phyloP scores from a whole-genome alignment of 192 early-diverging fungal genomes.

The Diversispora epigaea region DNA sequence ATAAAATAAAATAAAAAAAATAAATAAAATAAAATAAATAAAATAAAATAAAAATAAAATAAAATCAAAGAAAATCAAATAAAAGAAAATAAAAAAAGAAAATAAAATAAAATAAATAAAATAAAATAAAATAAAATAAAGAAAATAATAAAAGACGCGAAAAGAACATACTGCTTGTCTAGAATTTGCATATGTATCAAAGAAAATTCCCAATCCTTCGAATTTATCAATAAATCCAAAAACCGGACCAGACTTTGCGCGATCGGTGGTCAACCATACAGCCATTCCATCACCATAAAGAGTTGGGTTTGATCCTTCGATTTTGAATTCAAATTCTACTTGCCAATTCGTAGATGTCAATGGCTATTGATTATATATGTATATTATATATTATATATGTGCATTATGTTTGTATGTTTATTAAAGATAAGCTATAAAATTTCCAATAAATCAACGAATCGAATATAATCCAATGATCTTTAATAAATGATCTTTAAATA shows the following conservation, averaged over 20 bases:
- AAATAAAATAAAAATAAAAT: neutral
- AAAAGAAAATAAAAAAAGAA: neutral
- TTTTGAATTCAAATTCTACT: slow-evolving; percentile 92
- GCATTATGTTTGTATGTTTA: no score
- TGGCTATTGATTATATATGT: slow-evolving; percentile 42
- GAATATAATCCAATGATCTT: neutral
- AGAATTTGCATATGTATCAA: slow-evolving; percentile 94
- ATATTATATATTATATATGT: no score
- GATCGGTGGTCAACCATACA: slow-evolving; percentile 86
- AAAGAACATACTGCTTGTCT: slow-evolving; percentile 46
- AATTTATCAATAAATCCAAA: slow-evolving; percentile 89
- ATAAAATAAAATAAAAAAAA: neutral
- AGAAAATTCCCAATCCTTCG: slow-evolving; percentile 90
- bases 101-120: neutral
- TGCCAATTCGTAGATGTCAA: slow-evolving; percentile 68
- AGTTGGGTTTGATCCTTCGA: slow-evolving; percentile 69
- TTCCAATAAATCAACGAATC: no score
- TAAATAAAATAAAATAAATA: no score
- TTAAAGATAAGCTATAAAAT: no score
- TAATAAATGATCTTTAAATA: no score
- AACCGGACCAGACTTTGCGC: slow-evolving; percentile 70
- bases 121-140: neutral
- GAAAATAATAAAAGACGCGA: neutral
- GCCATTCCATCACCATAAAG: slow-evolving; percentile 97
- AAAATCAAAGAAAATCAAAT: neutral